These are phyloP conservation scores for Eimeria acervulina DNA, from an alignment of 169 alveolate genomes.

Conservation along the genomic window DNA sequence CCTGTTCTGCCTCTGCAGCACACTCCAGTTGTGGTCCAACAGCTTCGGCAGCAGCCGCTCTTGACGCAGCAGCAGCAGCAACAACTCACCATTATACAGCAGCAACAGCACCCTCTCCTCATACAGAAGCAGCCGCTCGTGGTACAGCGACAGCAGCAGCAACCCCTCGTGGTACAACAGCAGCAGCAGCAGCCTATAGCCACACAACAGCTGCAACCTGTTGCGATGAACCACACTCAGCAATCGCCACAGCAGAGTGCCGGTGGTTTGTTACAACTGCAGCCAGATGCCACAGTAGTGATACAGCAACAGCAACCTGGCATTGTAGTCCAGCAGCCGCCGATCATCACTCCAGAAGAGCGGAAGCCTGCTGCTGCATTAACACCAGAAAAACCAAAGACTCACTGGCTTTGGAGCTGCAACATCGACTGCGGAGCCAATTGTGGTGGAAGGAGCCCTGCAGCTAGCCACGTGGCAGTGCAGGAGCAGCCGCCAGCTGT, in stretches of 20 bases:
- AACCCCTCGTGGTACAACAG: not conserved
- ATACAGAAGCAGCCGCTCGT: constrained; percentile 13
- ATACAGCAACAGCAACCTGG: not conserved
- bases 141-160: constrained; percentile 32
- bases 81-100: not conserved
- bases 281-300: constrained; percentile 2
- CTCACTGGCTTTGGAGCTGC: constrained; percentile 51
- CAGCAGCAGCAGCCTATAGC: not conserved
- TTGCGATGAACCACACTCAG: not conserved
- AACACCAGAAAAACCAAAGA: constrained; percentile 33
- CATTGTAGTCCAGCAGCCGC: constrained; percentile 13
- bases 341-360: not conserved
- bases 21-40: not conserved
- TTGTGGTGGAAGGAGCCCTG: not conserved
- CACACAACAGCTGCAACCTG: not conserved
- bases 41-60: not conserved
- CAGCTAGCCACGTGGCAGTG: not conserved
- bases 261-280: not conserved
- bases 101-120: not conserved
- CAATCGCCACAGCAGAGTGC: not conserved
- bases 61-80: constrained; percentile 21
- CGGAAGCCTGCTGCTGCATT: constrained; percentile 6
- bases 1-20: constrained; percentile 35
- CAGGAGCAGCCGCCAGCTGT: constrained; percentile 26
- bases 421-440: constrained; percentile 25